Conservation (phyloP, 2,329 filamentous ascomycete genomes). For the Talaromyces rugulosus region DNA sequence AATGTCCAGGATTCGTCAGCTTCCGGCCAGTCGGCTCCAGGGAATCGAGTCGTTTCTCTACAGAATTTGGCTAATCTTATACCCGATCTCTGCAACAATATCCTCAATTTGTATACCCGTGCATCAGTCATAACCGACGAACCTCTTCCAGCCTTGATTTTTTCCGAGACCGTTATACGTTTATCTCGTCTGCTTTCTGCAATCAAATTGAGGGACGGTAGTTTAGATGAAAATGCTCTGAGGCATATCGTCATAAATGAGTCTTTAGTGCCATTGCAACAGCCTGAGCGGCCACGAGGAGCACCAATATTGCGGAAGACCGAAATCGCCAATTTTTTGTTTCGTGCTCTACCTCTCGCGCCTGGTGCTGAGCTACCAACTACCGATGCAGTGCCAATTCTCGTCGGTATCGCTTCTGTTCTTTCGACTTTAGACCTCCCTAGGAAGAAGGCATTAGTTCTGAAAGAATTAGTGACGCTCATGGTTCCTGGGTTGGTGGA, state of each 20-base stretch:
- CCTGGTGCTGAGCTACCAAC: constrained; percentile 60
- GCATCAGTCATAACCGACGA: constrained; percentile 51
- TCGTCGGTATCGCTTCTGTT: constrained; percentile 85
- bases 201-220: constrained; percentile 48
- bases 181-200: constrained; percentile 51
- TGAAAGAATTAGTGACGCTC: constrained; percentile 78
- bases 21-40: constrained; percentile 41
- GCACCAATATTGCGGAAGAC: constrained; percentile 51
- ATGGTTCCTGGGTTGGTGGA: constrained; percentile 82
- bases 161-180: constrained; percentile 55
- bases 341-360: constrained; percentile 66
- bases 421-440: constrained; percentile 73
- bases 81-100: constrained; percentile 55
- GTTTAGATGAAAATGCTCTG: constrained; percentile 47
- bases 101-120: constrained; percentile 53
- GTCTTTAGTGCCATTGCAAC: constrained; percentile 32
- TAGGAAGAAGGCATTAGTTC: constrained; percentile 85
- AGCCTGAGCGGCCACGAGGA: constrained; percentile 32
- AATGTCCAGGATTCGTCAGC: constrained; percentile 26
- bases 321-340: constrained; percentile 61
- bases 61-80: constrained; percentile 51
- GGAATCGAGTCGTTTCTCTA: constrained; percentile 43
- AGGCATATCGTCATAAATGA: constrained; percentile 58
- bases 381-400: constrained; percentile 70
- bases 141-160: constrained; percentile 50